Evolutionary conservation across 768 basidiomycete species (phyloP).

Genomic region (Pleurotus citrinopileatus): DNA sequence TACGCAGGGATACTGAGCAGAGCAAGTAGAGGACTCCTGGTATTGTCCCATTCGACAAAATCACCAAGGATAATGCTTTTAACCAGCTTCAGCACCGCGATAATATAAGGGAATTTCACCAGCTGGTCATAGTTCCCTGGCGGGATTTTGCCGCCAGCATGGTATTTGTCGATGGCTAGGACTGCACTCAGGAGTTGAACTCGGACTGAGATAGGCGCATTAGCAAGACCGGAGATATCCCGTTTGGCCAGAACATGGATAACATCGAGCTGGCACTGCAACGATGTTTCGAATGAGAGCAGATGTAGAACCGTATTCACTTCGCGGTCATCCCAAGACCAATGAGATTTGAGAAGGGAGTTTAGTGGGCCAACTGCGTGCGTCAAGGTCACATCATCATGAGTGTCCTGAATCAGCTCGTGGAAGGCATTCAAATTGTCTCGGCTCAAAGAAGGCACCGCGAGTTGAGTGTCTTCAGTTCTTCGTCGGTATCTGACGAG

Average conservation of each 20-base stretch:
- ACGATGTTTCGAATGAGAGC: slow-evolving; percentile 3
- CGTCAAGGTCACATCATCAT: slow-evolving; percentile 14
- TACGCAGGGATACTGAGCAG: slow-evolving; percentile 1
- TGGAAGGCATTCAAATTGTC: slow-evolving; percentile 13
- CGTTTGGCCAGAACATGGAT: slow-evolving; percentile 1
- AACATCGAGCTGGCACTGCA: slow-evolving; percentile 1
- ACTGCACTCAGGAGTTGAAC: slow-evolving; percentile 6
- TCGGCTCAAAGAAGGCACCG: not conserved
- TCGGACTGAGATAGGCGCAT: not conserved
- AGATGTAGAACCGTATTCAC: not conserved
- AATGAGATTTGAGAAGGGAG: slow-evolving; percentile 1
- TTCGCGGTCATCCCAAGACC: slow-evolving; percentile 5
- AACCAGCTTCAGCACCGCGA: not conserved
- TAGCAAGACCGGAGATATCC: not conserved
- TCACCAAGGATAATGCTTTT: not conserved
- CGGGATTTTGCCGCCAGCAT: not conserved
- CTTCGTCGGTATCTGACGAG: not conserved
- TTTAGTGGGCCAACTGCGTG: slow-evolving; percentile 10
- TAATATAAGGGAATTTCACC: slow-evolving; percentile 1
- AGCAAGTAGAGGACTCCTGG: not conserved
- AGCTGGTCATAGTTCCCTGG: slow-evolving; percentile 1
- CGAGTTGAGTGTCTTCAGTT: not conserved
- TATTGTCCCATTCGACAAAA: not conserved
- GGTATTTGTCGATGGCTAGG: slow-evolving; percentile 1
- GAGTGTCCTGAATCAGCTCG: slow-evolving; percentile 12